Base-by-base conservation (phyloP, 2,329 filamentous ascomycete genomes). In the Diaporthe helianthi region DNA sequence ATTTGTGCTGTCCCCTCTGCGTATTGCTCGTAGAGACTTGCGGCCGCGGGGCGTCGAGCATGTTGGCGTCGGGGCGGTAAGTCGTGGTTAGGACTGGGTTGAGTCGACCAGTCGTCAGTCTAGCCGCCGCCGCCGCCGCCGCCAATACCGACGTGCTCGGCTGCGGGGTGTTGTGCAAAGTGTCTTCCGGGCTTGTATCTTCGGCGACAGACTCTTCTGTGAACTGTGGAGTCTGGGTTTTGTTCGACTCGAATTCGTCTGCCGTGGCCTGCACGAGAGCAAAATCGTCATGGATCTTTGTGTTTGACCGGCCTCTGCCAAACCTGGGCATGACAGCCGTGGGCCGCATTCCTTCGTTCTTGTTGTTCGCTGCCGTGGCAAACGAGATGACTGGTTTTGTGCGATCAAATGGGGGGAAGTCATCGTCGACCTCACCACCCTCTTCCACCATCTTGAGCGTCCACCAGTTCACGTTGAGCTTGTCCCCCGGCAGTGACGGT, bases 371-470 rank as follows among this genome's bases (percentile, higher is more conserved):
- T 15, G 71, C 69, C 26, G 71, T 72, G 33, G 70, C 71, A 46
- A 95, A 96, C 24, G 93, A 89, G 7, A 87, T 88, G n/a, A 96
- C 84, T 2, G 90, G 86, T 74, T 91, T 92, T 26, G 88, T 93
- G 44, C 93, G 86, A 69, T 92, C 90, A 49, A 96, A 83, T 0
- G 93, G 90, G 38, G 92, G 92, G 73, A 96, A 96, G 76, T 96
- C 93, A 73, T 93, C 92, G 73, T 97, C 93, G 1, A 95, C 90
- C 76, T 96, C 93, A 60, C 92, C 93, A 68, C 93, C 92, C 76
- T 96, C 89, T 71, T 96, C 90, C 1, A 94, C 92, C 89, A 97
- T 94, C 49, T 92, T 87, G 68, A 97, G 81, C 29, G 90, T 93
- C 91, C 92, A 96, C 83, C 89, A 89, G 76, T 95, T 95, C 74